These are phyloP conservation scores for Kalanchoe fedtschenkoi DNA, from an alignment of 164 flowering plant species.

Conservation along the genomic window DNA sequence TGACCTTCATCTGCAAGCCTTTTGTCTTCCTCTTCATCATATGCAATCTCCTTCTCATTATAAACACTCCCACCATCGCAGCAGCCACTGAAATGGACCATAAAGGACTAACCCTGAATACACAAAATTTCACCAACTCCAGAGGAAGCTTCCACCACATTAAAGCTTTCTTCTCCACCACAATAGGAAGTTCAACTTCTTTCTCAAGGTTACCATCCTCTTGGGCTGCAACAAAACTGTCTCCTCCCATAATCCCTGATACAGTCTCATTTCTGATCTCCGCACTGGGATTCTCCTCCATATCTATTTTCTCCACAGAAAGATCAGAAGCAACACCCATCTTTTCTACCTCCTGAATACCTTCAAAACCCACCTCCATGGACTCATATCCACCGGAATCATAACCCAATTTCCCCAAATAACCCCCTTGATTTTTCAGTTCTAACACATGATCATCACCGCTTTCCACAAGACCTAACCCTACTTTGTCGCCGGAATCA, in stretches of 20 bases:
- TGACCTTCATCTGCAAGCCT: slow-evolving; percentile 54
- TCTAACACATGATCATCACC: slow-evolving; percentile 13
- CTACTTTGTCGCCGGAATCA: slow-evolving; percentile 15
- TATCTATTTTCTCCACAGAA: neutral
- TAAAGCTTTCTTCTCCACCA: slow-evolving; percentile 24
- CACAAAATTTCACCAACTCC: slow-evolving; percentile 63
- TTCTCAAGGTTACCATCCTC: slow-evolving; percentile 8
- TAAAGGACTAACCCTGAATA: slow-evolving; percentile 57
- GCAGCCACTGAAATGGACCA: slow-evolving; percentile 84
- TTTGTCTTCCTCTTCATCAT: slow-evolving; percentile 60
- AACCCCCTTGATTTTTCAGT: slow-evolving; percentile 5
- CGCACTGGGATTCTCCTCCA: neutral
- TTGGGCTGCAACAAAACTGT: neutral
- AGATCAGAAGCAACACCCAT: neutral
- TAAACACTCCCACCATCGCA: slow-evolving; percentile 61
- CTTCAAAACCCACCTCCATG: slow-evolving; percentile 9
- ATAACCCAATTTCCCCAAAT: slow-evolving; percentile 17
- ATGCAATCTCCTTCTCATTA: slow-evolving; percentile 54
- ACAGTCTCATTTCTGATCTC: neutral
- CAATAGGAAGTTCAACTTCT: slow-evolving; percentile 12
- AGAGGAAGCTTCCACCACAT: slow-evolving; percentile 90
- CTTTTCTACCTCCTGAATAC: slow-evolving; percentile 12
- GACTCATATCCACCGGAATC: slow-evolving; percentile 22
- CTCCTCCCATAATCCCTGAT: neutral
- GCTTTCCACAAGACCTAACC: slow-evolving; percentile 20